These are phyloP conservation scores for Colletotrichum aenigma DNA, from an alignment of 2,329 filamentous ascomycete species.

Conservation along the genomic window DNA sequence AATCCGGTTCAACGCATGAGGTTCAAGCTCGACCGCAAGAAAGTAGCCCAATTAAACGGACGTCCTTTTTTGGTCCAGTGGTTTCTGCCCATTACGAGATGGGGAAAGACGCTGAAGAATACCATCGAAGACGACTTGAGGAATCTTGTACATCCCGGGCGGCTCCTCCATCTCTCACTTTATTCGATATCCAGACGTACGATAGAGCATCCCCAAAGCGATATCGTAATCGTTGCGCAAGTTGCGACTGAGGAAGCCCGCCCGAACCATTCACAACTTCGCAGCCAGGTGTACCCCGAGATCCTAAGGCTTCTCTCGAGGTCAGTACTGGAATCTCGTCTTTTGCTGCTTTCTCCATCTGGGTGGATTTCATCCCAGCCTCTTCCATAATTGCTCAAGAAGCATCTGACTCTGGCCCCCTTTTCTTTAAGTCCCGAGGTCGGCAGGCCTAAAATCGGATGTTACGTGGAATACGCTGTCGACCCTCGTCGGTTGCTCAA, in stretches of 20 bases:
- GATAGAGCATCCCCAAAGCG: not conserved
- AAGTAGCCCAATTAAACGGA: not conserved
- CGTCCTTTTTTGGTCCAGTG: not conserved
- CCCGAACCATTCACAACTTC: not conserved
- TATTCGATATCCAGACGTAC: not conserved
- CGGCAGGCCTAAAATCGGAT: not conserved
- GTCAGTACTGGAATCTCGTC: not conserved
- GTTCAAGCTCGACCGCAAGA: not conserved
- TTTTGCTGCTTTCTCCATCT: not conserved
- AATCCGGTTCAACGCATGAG: fast-evolving
- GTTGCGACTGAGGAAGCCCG: not conserved
- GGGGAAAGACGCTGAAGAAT: not conserved
- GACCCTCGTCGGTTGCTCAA: not conserved
- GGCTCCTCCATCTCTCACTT: not conserved
- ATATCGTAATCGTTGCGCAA: not conserved
- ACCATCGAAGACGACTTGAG: not conserved
- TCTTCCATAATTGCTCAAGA: not conserved
- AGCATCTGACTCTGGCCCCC: not conserved
- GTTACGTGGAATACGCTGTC: not conserved
- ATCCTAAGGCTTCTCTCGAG: not conserved
- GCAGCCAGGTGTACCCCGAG: not conserved
- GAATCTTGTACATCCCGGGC: not conserved
- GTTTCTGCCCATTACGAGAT: not conserved
- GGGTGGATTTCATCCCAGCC: not conserved
- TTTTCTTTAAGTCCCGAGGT: not conserved